Conservation (phyloP, 1,139 yeast species). For the Sugiyamaella sp. region DNA sequence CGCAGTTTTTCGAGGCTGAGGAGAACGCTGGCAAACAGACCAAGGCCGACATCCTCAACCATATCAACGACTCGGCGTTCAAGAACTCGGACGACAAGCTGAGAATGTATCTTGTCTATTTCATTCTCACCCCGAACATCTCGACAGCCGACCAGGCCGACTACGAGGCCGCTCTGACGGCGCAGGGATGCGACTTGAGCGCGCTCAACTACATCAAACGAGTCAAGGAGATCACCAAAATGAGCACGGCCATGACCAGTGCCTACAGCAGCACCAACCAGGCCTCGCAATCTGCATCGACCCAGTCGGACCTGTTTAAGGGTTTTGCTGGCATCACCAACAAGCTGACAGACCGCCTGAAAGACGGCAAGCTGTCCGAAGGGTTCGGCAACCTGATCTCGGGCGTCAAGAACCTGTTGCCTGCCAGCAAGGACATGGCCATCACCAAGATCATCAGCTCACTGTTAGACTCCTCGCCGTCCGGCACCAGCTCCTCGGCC, state of each 20-base stretch:
- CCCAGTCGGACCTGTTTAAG: constrained; percentile 54
- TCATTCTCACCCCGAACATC: constrained; percentile 56
- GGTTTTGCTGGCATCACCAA: constrained; percentile 78
- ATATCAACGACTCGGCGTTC: constrained; percentile 45
- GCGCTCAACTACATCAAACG: constrained; percentile 75
- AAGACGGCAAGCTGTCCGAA: constrained; percentile 64
- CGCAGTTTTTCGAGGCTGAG: constrained; percentile 90
- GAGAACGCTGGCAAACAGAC: constrained; percentile 56
- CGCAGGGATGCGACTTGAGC: constrained; percentile 62
- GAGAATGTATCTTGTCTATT: constrained; percentile 81
- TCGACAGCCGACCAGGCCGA: constrained; percentile 63
- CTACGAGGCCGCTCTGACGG: constrained; percentile 65
- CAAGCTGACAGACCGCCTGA: constrained; percentile 65
- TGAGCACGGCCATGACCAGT: constrained; percentile 50
- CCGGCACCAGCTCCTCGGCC: constrained; percentile 44
- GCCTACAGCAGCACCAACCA: constrained; percentile 34
- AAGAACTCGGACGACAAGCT: constrained; percentile 73
- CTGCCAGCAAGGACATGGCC: constrained; percentile 86
- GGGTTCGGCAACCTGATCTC: constrained; percentile 89
- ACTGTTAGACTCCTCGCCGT: constrained; percentile 79
- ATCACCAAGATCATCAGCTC: constrained; percentile 90
- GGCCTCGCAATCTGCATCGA: constrained; percentile 27
- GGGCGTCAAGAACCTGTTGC: constrained; percentile 83
- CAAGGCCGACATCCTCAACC: constrained; percentile 49
- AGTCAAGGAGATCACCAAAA: constrained; percentile 75